Evolutionary conservation across 2,329 filamentous ascomycete genomes (phyloP).

Genomic region (Torrubiella hemipterigena): DNA sequence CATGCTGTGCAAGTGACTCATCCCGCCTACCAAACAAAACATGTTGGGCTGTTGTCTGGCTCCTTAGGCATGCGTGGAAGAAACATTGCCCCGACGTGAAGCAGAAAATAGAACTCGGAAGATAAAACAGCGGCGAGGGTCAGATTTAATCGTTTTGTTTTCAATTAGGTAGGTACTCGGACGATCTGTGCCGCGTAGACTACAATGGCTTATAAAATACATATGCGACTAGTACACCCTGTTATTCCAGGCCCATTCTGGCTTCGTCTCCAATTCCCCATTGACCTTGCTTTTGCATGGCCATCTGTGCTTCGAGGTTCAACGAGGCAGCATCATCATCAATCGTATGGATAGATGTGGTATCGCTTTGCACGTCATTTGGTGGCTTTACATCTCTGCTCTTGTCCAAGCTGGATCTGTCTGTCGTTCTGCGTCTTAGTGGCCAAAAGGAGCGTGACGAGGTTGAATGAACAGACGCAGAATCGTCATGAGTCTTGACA

Average conservation of each 20-base stretch:
- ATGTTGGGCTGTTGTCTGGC: too few relatives aligned
- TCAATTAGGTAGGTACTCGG: too few relatives aligned
- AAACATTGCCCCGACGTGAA: too few relatives aligned
- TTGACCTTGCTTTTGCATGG: slow-evolving; percentile 42
- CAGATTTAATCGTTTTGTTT: too few relatives aligned
- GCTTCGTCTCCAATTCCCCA: slow-evolving; percentile 80
- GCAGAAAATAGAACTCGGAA: too few relatives aligned
- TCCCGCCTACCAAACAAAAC: too few relatives aligned
- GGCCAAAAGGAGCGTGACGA: slow-evolving; percentile 34
- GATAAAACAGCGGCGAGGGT: too few relatives aligned
- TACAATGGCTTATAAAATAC: too few relatives aligned
- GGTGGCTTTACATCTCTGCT: too few relatives aligned
- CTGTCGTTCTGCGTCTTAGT: slow-evolving; percentile 26
- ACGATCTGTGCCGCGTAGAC: too few relatives aligned
- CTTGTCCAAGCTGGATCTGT: slow-evolving; percentile 14
- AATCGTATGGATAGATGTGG: slow-evolving; percentile 28
- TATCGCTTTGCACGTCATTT: slow-evolving; percentile 9
- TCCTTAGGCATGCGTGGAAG: too few relatives aligned
- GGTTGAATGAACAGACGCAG: slow-evolving; percentile 33
- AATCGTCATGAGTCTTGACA: slow-evolving; percentile 25
- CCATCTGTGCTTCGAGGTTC: slow-evolving; percentile 33
- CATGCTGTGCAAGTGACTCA: too few relatives aligned
- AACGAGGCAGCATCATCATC: slow-evolving; percentile 29
- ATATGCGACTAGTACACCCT: not conserved
- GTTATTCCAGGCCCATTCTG: slow-evolving; percentile 63